These are phyloP conservation scores for Begonia loranthoides DNA, from an alignment of 306 rosid genomes.

Conservation along the genomic window DNA sequence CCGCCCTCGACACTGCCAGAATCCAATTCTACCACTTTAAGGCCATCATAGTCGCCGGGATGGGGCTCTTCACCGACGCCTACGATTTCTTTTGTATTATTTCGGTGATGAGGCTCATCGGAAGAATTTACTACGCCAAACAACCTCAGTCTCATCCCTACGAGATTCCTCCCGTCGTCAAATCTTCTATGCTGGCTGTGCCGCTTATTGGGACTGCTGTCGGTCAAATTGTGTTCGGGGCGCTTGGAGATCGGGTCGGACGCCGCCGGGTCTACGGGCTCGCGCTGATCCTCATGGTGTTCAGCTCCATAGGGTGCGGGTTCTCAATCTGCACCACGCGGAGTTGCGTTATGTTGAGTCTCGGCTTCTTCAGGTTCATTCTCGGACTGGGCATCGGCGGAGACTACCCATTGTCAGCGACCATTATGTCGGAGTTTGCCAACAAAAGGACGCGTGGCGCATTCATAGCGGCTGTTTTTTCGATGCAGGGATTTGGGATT, in stretches of 20 bases:
- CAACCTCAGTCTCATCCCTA: background rate
- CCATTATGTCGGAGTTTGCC: conserved; percentile 86
- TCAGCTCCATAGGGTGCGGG: conserved; percentile 43
- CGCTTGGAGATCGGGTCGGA: conserved; percentile 50
- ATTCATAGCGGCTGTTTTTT: conserved; percentile 72
- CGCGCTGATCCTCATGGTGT: conserved; percentile 41
- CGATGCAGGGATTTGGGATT: conserved; percentile 82
- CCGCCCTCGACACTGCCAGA: conserved; percentile 52
- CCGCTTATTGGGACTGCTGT: conserved; percentile 37
- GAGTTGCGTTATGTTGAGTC: conserved; percentile 35
- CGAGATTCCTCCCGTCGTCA: conserved; percentile 9
- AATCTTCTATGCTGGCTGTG: conserved; percentile 22
- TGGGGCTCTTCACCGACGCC: conserved; percentile 81
- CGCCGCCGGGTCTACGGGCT: conserved; percentile 49
- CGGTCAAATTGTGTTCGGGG: conserved; percentile 52
- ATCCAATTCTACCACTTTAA: conserved; percentile 73
- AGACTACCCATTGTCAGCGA: conserved; percentile 67
- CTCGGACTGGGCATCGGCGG: conserved; percentile 80
- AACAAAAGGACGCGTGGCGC: conserved; percentile 67
- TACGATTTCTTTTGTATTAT: conserved; percentile 61
- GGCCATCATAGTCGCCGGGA: conserved; percentile 72
- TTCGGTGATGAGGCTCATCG: conserved; percentile 31
- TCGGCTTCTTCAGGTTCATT: conserved; percentile 53
- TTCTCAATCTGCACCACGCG: conserved; percentile 42
- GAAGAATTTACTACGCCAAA: conserved; percentile 31